Base-by-base conservation (phyloP, 2,329 filamentous ascomycete genomes). In the Beauveria varroae region DNA sequence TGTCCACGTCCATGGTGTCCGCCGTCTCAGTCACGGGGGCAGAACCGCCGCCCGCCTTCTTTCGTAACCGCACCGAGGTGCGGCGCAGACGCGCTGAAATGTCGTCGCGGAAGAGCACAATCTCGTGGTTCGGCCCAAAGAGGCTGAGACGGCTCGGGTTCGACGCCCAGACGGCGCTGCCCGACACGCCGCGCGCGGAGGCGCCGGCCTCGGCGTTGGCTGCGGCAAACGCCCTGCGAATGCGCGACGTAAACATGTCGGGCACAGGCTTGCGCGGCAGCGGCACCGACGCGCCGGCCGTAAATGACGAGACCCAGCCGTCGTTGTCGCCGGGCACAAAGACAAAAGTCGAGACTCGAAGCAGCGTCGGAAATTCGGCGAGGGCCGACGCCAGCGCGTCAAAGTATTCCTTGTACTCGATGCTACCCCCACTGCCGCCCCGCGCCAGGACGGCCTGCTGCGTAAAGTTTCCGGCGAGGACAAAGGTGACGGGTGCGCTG, bases 261-360 rank as follows among this genome's bases (percentile, higher is more conserved):
- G 95, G 95, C 2, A 99, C 83, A 0, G 82, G 76, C 65, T 88
- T 87, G 10, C 88, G 77, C 0, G 91, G 91, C 12, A 93, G 70
- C 0, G 87, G 84, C 0, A 84, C 83, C 0, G 88, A 85, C 1
- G 89, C 87, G 4, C 91, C 91, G 2, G 86, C 87, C 1, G 85
- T 86, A 71, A 96, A 96, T 2, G 92, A 84, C 0, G 91, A 96
- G 5, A 88, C 85, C 95, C 95, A 99, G n/a, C 91, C 93, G 72
- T 99, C 95, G 71, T 97, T 96, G 75, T 98, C 93, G 34, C 95
- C 95, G 0, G 95, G 95, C 0, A 98, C 89, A 70, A 99, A 96
- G 37, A 96, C 80, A 72, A 98, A 96, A 0, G 90, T 93, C 5
- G 90, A 88, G 28, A 84, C 83, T 61, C 88, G 87, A 49, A 98